Conservation (phyloP, 192 early-diverging fungal species). For the Umbelopsis vinacea region DNA sequence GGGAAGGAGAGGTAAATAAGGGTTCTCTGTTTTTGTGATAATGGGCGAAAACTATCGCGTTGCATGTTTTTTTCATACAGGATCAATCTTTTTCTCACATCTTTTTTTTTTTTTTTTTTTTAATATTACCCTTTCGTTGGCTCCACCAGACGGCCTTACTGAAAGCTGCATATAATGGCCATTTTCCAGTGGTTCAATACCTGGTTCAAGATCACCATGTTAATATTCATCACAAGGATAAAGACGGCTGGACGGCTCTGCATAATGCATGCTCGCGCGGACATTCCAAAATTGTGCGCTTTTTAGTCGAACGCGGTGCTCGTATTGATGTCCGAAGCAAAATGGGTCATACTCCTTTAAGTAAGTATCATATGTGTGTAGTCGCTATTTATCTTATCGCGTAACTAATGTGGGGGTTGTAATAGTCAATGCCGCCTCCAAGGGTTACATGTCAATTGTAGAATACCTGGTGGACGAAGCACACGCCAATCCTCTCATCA, state of each 20-base stretch:
- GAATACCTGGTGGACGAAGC: constrained; percentile 64
- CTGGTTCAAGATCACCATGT: constrained; percentile 59
- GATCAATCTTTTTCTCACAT: too few relatives aligned
- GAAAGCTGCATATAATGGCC: constrained; percentile 75
- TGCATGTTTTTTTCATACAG: too few relatives aligned
- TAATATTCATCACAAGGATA: constrained; percentile 67
- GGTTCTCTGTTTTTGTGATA: too few relatives aligned
- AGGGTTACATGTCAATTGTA: constrained; percentile 68
- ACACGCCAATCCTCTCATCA: constrained; percentile 63
- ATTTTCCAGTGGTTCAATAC: constrained; percentile 58
- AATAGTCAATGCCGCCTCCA: constrained; percentile 72
- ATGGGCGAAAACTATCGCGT: too few relatives aligned
- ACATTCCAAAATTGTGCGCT: constrained; percentile 55
- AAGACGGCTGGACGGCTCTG: constrained; percentile 81
- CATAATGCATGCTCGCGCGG: constrained; percentile 78
- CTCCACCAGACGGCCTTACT: constrained; percentile 66
- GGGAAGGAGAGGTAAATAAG: constrained; percentile 66
- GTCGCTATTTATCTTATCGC: neutral
- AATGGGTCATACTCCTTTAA: constrained; percentile 74
- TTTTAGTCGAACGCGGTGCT: constrained; percentile 63
- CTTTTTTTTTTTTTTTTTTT: too few relatives aligned
- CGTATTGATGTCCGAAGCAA: constrained; percentile 63
- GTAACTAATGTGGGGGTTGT: neutral
- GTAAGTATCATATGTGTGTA: constrained; percentile 45
- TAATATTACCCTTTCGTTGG: neutral